Evolutionary conservation across 2,329 filamentous ascomycete species (phyloP).

Genomic region (Rhynchosporium graminicola): DNA sequence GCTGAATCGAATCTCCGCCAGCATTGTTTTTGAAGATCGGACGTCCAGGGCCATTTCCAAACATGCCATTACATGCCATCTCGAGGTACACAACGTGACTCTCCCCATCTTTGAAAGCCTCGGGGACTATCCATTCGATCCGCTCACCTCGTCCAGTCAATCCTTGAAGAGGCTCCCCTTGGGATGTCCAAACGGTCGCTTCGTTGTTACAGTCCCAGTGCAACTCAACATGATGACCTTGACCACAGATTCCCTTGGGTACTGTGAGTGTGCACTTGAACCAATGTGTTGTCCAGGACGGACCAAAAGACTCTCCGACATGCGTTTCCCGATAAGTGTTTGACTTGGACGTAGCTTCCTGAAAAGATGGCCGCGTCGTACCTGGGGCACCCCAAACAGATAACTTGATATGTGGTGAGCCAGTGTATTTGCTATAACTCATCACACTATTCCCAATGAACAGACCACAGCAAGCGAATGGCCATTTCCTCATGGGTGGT

Average conservation of each 20-base stretch:
- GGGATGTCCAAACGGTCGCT: slow-evolving; percentile 87
- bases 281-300: slow-evolving; percentile 98
- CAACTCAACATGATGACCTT: slow-evolving; percentile 78
- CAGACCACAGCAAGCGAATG: not conserved
- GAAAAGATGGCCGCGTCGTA: slow-evolving; percentile 78
- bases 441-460: not conserved
- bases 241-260: slow-evolving; percentile 69
- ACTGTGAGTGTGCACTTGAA: slow-evolving; percentile 82
- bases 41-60: slow-evolving; percentile 72
- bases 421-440: slow-evolving; percentile 8
- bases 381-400: slow-evolving; percentile 82
- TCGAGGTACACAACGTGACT: slow-evolving; percentile 92
- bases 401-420: slow-evolving; percentile 73
- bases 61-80: slow-evolving; percentile 99
- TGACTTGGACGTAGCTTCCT: slow-evolving; percentile 63
- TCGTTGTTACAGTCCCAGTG: slow-evolving; percentile 97
- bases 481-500: not conserved
- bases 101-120: slow-evolving; percentile 78
- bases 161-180: slow-evolving; percentile 86
- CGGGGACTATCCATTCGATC: slow-evolving; percentile 86
- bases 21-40: slow-evolving; percentile 12
- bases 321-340: slow-evolving; percentile 74
- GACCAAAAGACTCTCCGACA: slow-evolving; percentile 81
- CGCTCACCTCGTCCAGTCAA: slow-evolving; percentile 88
- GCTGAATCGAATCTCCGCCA: slow-evolving; percentile 85